Evolutionary conservation across 2,329 filamentous ascomycete genomes (phyloP).

Genomic region (Drechslerella stenobrocha): DNA sequence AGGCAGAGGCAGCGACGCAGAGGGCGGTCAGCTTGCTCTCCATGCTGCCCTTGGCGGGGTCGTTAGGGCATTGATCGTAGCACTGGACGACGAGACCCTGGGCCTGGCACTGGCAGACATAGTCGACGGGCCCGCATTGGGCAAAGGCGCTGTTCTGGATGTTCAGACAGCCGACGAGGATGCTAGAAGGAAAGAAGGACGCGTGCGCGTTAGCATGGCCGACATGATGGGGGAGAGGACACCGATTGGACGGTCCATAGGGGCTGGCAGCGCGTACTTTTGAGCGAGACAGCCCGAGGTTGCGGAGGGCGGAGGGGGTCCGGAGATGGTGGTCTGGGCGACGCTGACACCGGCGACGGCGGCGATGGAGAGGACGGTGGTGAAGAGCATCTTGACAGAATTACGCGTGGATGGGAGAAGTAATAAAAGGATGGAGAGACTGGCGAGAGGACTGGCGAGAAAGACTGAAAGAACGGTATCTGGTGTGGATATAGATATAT

Average conservation of each 20-base stretch:
- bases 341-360: slow-evolving; percentile 52
- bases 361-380: slow-evolving; percentile 51
- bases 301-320: too few relatives aligned
- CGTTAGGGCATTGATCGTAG: slow-evolving; percentile 47
- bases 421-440: slow-evolving; percentile 18
- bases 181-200: not conserved
- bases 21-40: slow-evolving; percentile 45
- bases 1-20: slow-evolving; percentile 40
- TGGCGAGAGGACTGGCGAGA: too few relatives aligned
- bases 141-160: slow-evolving; percentile 14
- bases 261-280: slow-evolving; percentile 3
- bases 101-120: slow-evolving; percentile 34
- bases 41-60: slow-evolving; percentile 22
- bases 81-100: slow-evolving; percentile 35
- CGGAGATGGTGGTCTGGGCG: slow-evolving; percentile 50
- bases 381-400: slow-evolving; percentile 49
- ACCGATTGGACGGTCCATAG: not conserved
- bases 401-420: too few relatives aligned
- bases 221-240: too few relatives aligned
- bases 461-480: too few relatives aligned
- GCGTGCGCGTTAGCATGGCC: slow-evolving; percentile 28
- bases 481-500: too few relatives aligned
- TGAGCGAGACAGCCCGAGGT: not conserved
- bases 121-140: slow-evolving; percentile 29
- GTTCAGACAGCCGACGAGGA: too few relatives aligned